Evolutionary conservation across 257 asterid species (phyloP), one percentile per base, ranked within the genome.

Genomic region (Petunia axillaris): DNA sequence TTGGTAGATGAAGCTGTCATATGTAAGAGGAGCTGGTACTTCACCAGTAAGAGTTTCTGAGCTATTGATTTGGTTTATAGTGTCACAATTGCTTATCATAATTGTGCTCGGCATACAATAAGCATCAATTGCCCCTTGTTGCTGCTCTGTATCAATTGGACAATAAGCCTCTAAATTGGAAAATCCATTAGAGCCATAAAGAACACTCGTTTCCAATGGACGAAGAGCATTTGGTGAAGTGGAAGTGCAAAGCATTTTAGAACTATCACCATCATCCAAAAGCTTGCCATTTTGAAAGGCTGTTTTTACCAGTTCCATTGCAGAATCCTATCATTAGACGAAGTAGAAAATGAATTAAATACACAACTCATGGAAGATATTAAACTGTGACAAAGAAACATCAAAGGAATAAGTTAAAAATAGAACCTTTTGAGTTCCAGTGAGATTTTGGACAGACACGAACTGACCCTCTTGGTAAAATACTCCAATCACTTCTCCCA

Each of bases 401-500:
- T 25, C 25, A 66, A 40, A 13, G 37, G 7, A 1, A 2, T 13
- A 41, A 35, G 36, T 1, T 41, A 67, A 41, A 41, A 43, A 0
- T 3, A 25, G 38, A 41, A 67, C 75, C 75, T 67, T 41, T n/a
- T 7, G 15, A n/a, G 7, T 0, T 67, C 2, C 54, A 8, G 36
- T 3, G 55, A 67, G 75, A 5, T 67, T 5, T 4, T 8, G 3
- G 8, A 67, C 8, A 15, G 55, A 8, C 4, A n/a, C 1, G 0
- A 4, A 67, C 1, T 7, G 39, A 3, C 38, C 15, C 54, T n/a
- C 75, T 15, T 67, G 2, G 6, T 1, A 0, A 1, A 36, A 4
- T 63, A 41, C 2, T 67, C 55, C 75, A 67, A 8, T 67, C 75
- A 67, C 8, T 1, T 67, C 55, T 43, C 75, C 75, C 55, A 67